Percentiles rank a stretch among this genome's conserved stretches.
These are phyloP conservation scores for Licmophora abbreviata DNA, from an alignment of 108 stramenopile genomes.

Conservation along the genomic window DNA sequence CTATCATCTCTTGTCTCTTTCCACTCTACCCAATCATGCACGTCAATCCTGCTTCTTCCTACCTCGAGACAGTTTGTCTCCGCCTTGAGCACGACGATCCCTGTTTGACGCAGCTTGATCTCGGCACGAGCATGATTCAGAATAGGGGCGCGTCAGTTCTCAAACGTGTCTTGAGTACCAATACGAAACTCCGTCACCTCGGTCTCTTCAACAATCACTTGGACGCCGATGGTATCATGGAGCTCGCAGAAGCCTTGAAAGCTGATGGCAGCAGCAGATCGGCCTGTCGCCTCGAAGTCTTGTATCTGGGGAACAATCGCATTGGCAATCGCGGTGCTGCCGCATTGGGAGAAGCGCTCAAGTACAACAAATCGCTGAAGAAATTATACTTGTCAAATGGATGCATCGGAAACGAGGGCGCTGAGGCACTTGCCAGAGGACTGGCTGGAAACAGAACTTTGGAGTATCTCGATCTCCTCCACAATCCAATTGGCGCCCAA, in stretches of 20 bases:
- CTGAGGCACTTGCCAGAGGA: slow-evolving; percentile 1
- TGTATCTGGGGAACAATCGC: slow-evolving; percentile 6
- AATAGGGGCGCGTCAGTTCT: not conserved
- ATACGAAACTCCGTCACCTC: not conserved
- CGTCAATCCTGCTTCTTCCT: no score
- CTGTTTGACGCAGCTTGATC: not conserved
- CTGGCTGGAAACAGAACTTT: slow-evolving; percentile 7
- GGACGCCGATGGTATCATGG: not conserved
- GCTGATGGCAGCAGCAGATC: not conserved
- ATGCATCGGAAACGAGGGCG: slow-evolving; percentile 12
- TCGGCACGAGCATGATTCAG: not conserved
- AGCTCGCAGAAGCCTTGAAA: not conserved
- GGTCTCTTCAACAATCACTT: not conserved
- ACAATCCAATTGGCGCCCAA: not conserved
- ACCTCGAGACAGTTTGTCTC: no score
- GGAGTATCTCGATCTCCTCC: not conserved
- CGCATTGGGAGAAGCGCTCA: slow-evolving; percentile 4
- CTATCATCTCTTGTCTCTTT: no score
- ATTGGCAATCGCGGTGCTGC: slow-evolving; percentile 8
- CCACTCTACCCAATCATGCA: no score
- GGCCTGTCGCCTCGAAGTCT: not conserved
- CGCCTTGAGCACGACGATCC: not conserved
- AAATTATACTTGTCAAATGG: slow-evolving; percentile 7
- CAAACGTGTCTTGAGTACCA: not conserved
- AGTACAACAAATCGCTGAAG: slow-evolving; percentile 8